Evolutionary conservation across 2,329 filamentous ascomycete genomes (phyloP).

Genomic region (Fonsecaea pedrosoi): DNA sequence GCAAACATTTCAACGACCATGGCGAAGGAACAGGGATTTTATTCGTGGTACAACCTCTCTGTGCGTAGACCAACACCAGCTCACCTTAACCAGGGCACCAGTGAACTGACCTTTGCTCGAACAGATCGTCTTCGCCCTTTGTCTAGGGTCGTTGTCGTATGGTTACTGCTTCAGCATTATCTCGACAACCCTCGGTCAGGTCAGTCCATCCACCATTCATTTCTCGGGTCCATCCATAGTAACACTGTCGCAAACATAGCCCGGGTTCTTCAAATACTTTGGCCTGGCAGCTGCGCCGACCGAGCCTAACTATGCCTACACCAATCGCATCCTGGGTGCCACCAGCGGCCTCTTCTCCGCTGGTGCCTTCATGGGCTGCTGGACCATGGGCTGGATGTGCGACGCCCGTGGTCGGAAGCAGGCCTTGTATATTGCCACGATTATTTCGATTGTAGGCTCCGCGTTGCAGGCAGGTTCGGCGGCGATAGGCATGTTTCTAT

Average conservation of each 20-base stretch:
- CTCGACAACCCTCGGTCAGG: slow-evolving; percentile 58
- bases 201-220: background rate
- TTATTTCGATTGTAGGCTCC: slow-evolving; percentile 8
- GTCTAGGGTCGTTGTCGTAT: slow-evolving; percentile 47
- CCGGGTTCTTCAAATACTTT: slow-evolving; percentile 60
- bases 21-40: too few species aligned
- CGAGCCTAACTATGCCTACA: slow-evolving; percentile 34
- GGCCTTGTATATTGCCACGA: slow-evolving; percentile 1
- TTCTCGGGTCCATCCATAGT: too few species aligned
- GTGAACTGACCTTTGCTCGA: too few species aligned
- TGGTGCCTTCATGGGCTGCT: slow-evolving; percentile 14
- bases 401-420: slow-evolving; percentile 17
- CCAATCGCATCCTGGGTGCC: slow-evolving; percentile 47
- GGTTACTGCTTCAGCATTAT: slow-evolving; percentile 60
- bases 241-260: slow-evolving; percentile 26
- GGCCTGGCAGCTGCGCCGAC: slow-evolving; percentile 43
- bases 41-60: too few species aligned
- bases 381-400: slow-evolving; percentile 13
- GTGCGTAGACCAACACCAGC: too few species aligned
- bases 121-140: slow-evolving; percentile 17
- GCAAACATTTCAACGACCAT: too few species aligned
- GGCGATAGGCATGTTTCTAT: slow-evolving; percentile 19
- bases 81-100: too few species aligned
- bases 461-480: background rate
- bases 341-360: slow-evolving; percentile 15